Base-by-base conservation (phyloP, 495 filamentous ascomycete species). In the Neurospora sublineolata region DNA sequence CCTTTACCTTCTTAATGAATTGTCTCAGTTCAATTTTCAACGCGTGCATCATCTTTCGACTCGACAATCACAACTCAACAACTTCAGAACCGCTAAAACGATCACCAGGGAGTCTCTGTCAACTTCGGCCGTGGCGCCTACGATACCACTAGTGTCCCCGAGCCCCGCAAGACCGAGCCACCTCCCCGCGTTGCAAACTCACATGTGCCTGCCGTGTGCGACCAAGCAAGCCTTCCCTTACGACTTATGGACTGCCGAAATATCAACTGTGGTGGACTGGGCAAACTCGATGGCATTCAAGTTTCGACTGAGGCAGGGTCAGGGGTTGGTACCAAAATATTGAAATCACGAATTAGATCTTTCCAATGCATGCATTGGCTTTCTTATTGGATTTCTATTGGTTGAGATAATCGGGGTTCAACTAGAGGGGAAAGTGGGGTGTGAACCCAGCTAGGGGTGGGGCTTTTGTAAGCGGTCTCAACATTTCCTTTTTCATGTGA, bases 61-160 rank as follows among this genome's bases (percentile, higher is more conserved):
- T 39, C 38, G 11, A 39, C 38, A 39, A 39, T 39, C 11, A 39
- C 38, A 39, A 39, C 38, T 14, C 38, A 39, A 39, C 37, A 30
- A 20, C 46, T 69, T 18, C 30, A 5, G 46, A 40, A 72, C 72
- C 30, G 52, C 68, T 77, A 80, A 70, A 77, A 85, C 86, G 85
- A 81, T 83, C 73, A 78, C 77, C 74, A 80, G 81, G 81, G 82
- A 80, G 71, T 80, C 79, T 38, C 74, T 41, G 68, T 78, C 73
- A 86, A 87, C 79, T 85, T 86, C 78, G 85, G 85, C 75, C 80
- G 85, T 30, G 85, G 85, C n/a, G 85, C 85, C 67, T 87, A 87
- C 73, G 85, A 87, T 76, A 86, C 84, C 70, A 87, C 84, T 36
- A 84, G 84, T 44, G 82, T 86, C 12, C 84, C 83, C 37, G 87